phyloP scores from a whole-genome alignment of 305 asterid species.

The Plantago coronopus region DNA sequence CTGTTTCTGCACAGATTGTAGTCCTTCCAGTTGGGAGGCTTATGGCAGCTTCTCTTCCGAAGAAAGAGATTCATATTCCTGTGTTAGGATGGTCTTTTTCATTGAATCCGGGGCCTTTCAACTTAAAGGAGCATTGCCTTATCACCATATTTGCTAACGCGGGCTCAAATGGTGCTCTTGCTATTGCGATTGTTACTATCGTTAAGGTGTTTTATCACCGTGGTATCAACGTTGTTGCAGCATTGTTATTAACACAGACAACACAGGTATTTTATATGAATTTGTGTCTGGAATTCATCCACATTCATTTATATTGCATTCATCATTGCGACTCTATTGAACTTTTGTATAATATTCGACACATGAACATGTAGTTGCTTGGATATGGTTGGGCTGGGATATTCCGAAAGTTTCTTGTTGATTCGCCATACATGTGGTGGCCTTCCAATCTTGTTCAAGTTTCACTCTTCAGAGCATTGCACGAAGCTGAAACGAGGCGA shows the following conservation, averaged over 20 bases:
- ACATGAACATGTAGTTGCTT: conserved; percentile 32
- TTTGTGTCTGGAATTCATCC: too few relatives aligned
- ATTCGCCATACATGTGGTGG: conserved; percentile 88
- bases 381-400: conserved; percentile 79
- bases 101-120: conserved; percentile 66
- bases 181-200: conserved; percentile 45
- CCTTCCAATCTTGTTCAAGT: conserved; percentile 69
- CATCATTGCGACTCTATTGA: too few relatives aligned
- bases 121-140: conserved; percentile 62
- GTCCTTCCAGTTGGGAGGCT: conserved; percentile 60
- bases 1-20: conserved; percentile 60
- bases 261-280: conserved; percentile 41
- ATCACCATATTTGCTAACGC: conserved; percentile 62
- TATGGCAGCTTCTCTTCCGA: conserved; percentile 61
- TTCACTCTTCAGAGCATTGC: conserved; percentile 66
- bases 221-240: conserved; percentile 37
- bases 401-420: conserved; percentile 55
- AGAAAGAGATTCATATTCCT: conserved; percentile 26
- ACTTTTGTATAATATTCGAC: too few relatives aligned
- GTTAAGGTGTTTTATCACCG: conserved; percentile 53
- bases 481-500: conserved; percentile 44
- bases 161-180: conserved; percentile 43
- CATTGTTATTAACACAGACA: conserved; percentile 42
- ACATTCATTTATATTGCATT: too few relatives aligned
- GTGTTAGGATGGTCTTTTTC: conserved; percentile 54